Evolutionary conservation across 1,284 basidiomycete genomes (phyloP), one percentile per base, ranked within the genome.

Genomic region (Tilletia walkeri): DNA sequence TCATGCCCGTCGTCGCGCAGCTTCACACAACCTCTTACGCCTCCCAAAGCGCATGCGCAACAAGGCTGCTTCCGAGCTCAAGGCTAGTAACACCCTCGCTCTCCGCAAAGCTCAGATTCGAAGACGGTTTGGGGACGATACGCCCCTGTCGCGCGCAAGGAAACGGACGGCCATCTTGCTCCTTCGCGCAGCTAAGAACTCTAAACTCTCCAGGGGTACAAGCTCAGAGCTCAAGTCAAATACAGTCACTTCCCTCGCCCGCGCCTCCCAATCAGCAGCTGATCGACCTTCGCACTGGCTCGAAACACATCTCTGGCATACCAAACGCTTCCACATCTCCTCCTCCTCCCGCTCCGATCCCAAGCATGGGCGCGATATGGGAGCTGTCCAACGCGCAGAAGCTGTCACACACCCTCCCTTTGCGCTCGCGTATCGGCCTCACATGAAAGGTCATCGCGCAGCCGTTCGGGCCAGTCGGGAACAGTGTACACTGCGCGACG

Each of bases 221-320:
- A 24, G 59, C 36, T 63, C 59, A 10, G 18, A 41, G 30, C 38
- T 38, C 36, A 38, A 63, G 34, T 63, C 59, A 3, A 63, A 63
- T 20, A 63, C 59, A 3, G 38, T 41, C 34, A 10, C 18, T 36
- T 34, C 36, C 34, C 59, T 63, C 59, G 59, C 59, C 24, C 41
- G 70, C 75, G 49, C 54, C 70, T 18, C 65, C 71, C 7, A 38
- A 24, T 18, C 36, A 34, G 77, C 76, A 20, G 70, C 75, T 3
- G 69, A 76, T 53, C 67, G 69, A 0, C 71, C 70, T 34, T 49
- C 75, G 12, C 69, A 76, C 5, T 83, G 82, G 82, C 74, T 83
- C n/a, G 82, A 83, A 65, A 83, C 82, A 18, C 82, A 83, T 59
- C 68, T 82, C 3, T 83, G 82, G 82, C 81, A 82, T 65, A 75